Base-by-base conservation (phyloP, 352 stramenopile genomes). In the Phytophthora tubulina region DNA sequence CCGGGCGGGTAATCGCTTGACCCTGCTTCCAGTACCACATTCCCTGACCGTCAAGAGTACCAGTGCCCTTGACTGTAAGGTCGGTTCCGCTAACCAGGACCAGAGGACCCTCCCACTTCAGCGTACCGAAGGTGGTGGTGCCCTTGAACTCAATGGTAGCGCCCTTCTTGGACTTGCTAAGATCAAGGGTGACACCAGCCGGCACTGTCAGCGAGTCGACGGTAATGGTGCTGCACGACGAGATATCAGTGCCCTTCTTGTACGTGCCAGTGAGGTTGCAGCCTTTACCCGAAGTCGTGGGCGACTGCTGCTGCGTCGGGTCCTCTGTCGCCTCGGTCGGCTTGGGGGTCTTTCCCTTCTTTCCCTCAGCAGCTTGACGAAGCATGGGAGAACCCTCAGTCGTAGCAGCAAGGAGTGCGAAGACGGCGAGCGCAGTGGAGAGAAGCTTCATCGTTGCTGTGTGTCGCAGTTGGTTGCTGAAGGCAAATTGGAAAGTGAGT, bases 11-110 rank as follows among this genome's bases (percentile, higher is more conserved):
- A 45, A 79, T 53, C 15, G 48, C 66, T 30, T 60, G 36, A 14
- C 66, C 68, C 30, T 81, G 63, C 39, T 70, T 64, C 75, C 74
- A 81, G 70, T 81, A 81, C 70, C 64, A 76, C 2, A 35, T 13
- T 9, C 75, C 71, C 38, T 79, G 71, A n/a, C 75, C 75, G 14
- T 81, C 75, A 4, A 81, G 63, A 1, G 54, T 76, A 11, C 74
- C 74, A 4, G 70, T 38, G 6, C 74, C 75, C 17, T 70, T 49
- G 33, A 80, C 68, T 17, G 48, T 61, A 4, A 67, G 60, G 8
- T 50, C 55, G 1, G 14, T 72, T 45, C 72, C 72, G 21, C 63
- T 55, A 15, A 82, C 45, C 6, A 59, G 45, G 21, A 82, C 64
- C 4, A 82, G 67, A 14, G 73, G 70, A 5, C 76, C 76, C 9